Conservation (phyloP, 164 flowering plant genomes). For the Platanus orientalis region DNA sequence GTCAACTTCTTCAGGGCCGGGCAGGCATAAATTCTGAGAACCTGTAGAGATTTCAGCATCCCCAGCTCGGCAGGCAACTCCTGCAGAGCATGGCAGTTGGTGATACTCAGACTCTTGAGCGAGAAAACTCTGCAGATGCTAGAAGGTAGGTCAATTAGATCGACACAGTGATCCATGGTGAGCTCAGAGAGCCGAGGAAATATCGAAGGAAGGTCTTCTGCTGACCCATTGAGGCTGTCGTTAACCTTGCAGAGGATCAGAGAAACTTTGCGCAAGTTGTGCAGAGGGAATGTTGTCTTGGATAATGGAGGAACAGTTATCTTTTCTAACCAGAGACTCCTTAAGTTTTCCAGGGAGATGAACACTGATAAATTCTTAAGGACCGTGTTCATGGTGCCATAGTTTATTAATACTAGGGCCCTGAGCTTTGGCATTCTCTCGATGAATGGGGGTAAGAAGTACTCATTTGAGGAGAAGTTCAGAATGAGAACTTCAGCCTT, state of each 20-base stretch:
- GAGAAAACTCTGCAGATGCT: conserved; percentile 36
- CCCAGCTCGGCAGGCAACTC: conserved; percentile 53
- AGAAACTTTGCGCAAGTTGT: conserved; percentile 46
- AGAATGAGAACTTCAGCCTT: conserved; percentile 75
- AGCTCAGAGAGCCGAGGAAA: conserved; percentile 62
- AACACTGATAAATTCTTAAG: conserved; percentile 45
- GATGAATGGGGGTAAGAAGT: conserved; percentile 66
- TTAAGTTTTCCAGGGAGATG: conserved; percentile 34
- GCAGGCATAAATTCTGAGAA: conserved; percentile 59
- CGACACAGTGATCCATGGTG: conserved; percentile 68
- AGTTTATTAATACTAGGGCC: conserved; percentile 49
- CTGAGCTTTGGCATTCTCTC: conserved; percentile 59
- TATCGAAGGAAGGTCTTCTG: conserved; percentile 29
- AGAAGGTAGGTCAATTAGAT: conserved; percentile 45
- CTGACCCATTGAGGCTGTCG: conserved; percentile 28
- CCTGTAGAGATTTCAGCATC: conserved; percentile 31
- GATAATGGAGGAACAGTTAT: conserved; percentile 37
- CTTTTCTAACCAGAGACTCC: conserved; percentile 82
- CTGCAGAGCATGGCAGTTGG: conserved; percentile 59
- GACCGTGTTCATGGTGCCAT: conserved; percentile 30
- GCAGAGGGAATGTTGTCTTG: conserved; percentile 24
- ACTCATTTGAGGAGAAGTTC: conserved; percentile 50
- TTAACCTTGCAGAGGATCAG: conserved; percentile 55
- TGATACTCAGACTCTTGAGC: conserved; percentile 52
- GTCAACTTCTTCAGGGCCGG: conserved; percentile 52